Evolutionary conservation across 1,139 yeast genomes (phyloP).

Genomic region (Hanseniaspora gamundiae): DNA sequence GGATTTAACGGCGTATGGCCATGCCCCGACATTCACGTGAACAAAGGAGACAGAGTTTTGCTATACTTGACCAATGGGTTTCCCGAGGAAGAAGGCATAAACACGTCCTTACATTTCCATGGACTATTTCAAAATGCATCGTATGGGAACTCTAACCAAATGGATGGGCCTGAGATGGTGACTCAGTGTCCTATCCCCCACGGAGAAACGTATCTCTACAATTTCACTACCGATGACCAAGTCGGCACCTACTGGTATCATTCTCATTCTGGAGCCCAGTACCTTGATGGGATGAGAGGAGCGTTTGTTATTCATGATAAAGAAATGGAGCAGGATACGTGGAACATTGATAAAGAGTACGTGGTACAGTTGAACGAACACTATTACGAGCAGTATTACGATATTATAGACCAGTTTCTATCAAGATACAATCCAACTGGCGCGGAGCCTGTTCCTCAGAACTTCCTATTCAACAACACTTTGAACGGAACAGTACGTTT

Average conservation of each 20-base stretch:
- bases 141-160: conserved; percentile 31
- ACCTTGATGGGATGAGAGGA: conserved; percentile 72
- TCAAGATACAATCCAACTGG: conserved; percentile 68
- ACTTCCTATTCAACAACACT: conserved; percentile 51
- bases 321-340: conserved; percentile 32
- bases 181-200: conserved; percentile 72
- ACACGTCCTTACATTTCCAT: conserved; percentile 65
- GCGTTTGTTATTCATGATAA: conserved; percentile 52
- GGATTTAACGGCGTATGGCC: conserved; percentile 70
- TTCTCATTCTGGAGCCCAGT: conserved; percentile 67
- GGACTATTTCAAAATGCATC: conserved; percentile 54
- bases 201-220: conserved; percentile 47
- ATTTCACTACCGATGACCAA: conserved; percentile 53
- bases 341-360: conserved; percentile 51
- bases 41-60: conserved; percentile 48
- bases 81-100: conserved; percentile 16
- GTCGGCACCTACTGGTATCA: conserved; percentile 76
- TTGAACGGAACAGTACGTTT: conserved; percentile 45
- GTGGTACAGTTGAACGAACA: conserved; percentile 46
- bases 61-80: conserved; percentile 49
- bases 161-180: conserved; percentile 73
- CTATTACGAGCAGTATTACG: conserved; percentile 42
- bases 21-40: conserved; percentile 53
- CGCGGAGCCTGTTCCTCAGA: conserved; percentile 70
- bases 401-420: conserved; percentile 36